Evolutionary conservation across 225 moss, liverwort and hornwort species (phyloP), one percentile per base, ranked within the genome.

Genomic region (Neckera pumila): DNA sequence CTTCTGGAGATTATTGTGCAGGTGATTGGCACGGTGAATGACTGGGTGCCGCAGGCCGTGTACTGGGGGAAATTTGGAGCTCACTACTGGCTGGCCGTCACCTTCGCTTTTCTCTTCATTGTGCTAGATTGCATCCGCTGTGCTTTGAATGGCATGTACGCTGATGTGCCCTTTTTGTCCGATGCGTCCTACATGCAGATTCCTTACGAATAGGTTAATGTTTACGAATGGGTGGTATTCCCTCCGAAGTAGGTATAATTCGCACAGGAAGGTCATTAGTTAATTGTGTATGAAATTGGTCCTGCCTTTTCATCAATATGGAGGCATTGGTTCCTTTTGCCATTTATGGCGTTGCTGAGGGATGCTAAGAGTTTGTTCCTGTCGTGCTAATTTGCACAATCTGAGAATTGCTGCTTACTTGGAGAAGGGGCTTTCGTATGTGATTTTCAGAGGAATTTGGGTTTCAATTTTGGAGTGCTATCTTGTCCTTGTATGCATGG

Each of bases 161-260:
- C 98, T n/a, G 98, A 98, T 91, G 98, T 98, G 62, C 98, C 98
- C 82, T 98, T 98, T 69, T 84, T 98, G 79, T 98, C 98, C 38
- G 98, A 98, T 89, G 98, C 98, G 75, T 97, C 97, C 25, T 98
- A 98, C 90, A 98, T 98, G 98, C 98, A 98, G 92, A 98, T 98
- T 89, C 98, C 97, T 59, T 98, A 97, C 88, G 98, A 98, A 86
- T 98, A 95, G 90, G 76, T 30, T 77, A 65, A 11, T 60, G 76
- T 51, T 36, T 22, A 51, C 76, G 13, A 76, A 76, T 60, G 61
- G 74, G 83, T 59, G 40, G 3, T 31, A 69, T 77, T 56, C 78
- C 62, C 82, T 60, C 90, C 66, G 43, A 71, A 85, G 51, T 73
- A 84, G 91, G 88, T 78, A 5, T 47, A n/a, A 27, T 45, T 67